Conservation (phyloP, 2,329 filamentous ascomycete genomes). For the Kalaharituber pfeilii region DNA sequence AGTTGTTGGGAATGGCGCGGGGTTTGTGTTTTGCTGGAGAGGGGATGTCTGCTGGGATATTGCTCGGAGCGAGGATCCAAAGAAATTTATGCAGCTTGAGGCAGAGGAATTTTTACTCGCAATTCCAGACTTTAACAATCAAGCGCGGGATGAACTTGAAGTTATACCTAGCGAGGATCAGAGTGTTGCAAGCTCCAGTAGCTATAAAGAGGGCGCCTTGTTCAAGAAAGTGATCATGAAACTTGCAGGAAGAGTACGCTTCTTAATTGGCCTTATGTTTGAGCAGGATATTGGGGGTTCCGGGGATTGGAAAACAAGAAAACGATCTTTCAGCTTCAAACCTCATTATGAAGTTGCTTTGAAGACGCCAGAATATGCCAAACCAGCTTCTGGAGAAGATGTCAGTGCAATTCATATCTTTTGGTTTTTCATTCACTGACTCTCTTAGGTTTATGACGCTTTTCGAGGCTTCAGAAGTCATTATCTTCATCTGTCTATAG, state of each 20-base stretch:
- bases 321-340: conserved; percentile 69
- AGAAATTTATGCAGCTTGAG: conserved; percentile 85
- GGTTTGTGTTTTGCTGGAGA: conserved; percentile 97
- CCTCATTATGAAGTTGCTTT: conserved; percentile 85
- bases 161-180: conserved; percentile 32
- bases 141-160: conserved; percentile 50
- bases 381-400: conserved; percentile 35
- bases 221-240: conserved; percentile 99
- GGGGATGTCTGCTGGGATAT: conserved; percentile 82
- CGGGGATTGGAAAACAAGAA: conserved; percentile 26
- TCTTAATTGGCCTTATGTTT: conserved; percentile 80
- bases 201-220: conserved; percentile 52
- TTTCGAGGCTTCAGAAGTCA: conserved; percentile 91
- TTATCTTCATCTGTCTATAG: conserved; percentile 88
- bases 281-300: conserved; percentile 59
- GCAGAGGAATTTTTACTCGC: conserved; percentile 91
- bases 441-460: conserved; percentile 55
- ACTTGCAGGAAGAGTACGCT: conserved; percentile 85
- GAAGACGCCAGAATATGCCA: conserved; percentile 60
- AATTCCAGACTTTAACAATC: conserved; percentile 79
- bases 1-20: conserved; percentile 79
- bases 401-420: conserved; percentile 15
- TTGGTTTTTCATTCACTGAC: not conserved
- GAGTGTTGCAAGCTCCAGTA: conserved; percentile 45
- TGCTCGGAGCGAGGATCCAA: conserved; percentile 68